Conservation (phyloP, 495 filamentous ascomycete genomes). For the Bacidia gigantensis region DNA sequence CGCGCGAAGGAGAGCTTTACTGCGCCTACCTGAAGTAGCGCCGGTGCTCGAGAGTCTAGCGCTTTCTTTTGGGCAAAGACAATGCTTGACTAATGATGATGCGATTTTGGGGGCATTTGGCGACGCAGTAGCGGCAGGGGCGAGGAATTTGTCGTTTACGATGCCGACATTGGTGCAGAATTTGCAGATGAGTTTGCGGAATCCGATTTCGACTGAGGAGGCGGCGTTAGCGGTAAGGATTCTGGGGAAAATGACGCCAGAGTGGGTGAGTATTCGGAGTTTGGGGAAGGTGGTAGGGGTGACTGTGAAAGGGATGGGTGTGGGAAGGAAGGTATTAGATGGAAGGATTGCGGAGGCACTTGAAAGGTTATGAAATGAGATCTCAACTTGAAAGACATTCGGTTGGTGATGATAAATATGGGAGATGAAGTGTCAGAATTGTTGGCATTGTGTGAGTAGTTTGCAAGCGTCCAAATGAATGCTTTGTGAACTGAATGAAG, state of each 20-base stretch:
- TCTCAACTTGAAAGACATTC: too few species aligned
- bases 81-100: constrained; percentile 4
- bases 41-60: constrained; percentile 45
- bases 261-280: constrained; percentile 45
- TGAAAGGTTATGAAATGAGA: constrained; percentile 8
- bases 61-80: constrained; percentile 22
- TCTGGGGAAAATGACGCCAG: constrained; percentile 48
- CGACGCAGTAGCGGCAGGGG: constrained; percentile 17
- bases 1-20: constrained; percentile 42
- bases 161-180: constrained; percentile 44
- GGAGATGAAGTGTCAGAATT: too few species aligned
- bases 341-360: constrained; percentile 29
- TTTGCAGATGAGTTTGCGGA: constrained; percentile 46
- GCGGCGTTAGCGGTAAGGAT: constrained; percentile 39
- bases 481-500: too few species aligned
- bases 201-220: constrained; percentile 47
- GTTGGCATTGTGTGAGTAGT: too few species aligned
- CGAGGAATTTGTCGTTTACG: constrained; percentile 39
- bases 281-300: constrained; percentile 43
- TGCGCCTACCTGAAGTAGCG: constrained; percentile 46
- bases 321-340: constrained; percentile 29
- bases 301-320: constrained; percentile 35
- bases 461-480: too few species aligned
- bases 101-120: neutral
- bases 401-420: too few species aligned